Conservation (phyloP, 1,139 yeast genomes). For the Lodderomyces margitis region DNA sequence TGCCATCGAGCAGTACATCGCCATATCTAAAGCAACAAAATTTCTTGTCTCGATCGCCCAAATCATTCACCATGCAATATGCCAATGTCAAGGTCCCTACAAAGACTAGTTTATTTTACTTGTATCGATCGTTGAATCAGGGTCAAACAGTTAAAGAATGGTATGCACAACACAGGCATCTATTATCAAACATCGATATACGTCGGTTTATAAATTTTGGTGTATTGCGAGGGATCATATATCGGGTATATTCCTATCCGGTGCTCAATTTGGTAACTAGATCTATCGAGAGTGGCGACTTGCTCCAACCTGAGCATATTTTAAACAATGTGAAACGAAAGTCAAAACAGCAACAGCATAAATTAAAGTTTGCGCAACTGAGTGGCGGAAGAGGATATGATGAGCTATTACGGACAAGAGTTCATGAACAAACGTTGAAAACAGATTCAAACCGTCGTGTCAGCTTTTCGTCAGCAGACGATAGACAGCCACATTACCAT, state of each 20-base stretch:
- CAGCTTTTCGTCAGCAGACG: slow-evolving; percentile 27
- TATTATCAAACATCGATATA: slow-evolving; percentile 66
- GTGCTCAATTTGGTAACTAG: slow-evolving; percentile 41
- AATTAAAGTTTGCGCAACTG: neutral
- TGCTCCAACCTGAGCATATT: slow-evolving; percentile 28
- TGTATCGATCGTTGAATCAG: slow-evolving; percentile 77
- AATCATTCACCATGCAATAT: slow-evolving; percentile 2
- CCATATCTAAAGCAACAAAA: slow-evolving; percentile 13
- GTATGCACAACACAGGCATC: slow-evolving; percentile 62
- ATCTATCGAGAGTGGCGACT: slow-evolving; percentile 33
- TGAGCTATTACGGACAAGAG: slow-evolving; percentile 24
- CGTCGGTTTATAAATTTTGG: slow-evolving; percentile 88
- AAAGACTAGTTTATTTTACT: slow-evolving; percentile 63
- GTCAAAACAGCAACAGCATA: slow-evolving; percentile 7
- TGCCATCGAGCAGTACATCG: slow-evolving; percentile 17
- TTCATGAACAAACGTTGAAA: slow-evolving; percentile 29
- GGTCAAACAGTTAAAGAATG: slow-evolving; percentile 80
- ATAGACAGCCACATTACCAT: slow-evolving; percentile 6
- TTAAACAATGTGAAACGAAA: slow-evolving; percentile 22
- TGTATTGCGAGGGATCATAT: slow-evolving; percentile 73
- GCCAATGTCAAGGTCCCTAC: slow-evolving; percentile 49
- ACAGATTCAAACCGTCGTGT: slow-evolving; percentile 28
- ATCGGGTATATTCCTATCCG: slow-evolving; percentile 79
- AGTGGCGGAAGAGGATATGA: slow-evolving; percentile 11
- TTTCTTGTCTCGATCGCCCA: slow-evolving; percentile 14